These are phyloP conservation scores for Neopestalotiopsis clavispora DNA, from an alignment of 2,329 filamentous ascomycete genomes.

Conservation along the genomic window DNA sequence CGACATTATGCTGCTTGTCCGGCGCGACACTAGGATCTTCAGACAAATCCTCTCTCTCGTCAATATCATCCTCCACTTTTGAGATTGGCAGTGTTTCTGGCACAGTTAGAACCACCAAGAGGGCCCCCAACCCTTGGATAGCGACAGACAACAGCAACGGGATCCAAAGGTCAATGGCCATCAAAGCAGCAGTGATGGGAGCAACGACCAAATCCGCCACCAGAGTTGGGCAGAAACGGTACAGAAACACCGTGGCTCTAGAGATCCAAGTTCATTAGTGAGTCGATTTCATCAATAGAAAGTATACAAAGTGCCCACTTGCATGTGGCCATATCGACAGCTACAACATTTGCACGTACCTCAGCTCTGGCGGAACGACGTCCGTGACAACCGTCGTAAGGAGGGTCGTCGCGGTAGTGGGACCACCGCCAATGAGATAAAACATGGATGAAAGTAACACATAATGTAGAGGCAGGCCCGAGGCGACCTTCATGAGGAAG, in stretches of 20 bases:
- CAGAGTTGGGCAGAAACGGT: constrained; percentile 11
- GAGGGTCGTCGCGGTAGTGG: constrained; percentile 4
- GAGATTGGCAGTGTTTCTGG: constrained; percentile 13
- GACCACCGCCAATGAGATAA: neutral
- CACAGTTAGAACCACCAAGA: neutral
- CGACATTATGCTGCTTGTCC: neutral
- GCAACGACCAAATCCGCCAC: neutral
- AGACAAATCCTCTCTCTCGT: neutral
- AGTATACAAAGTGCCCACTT: too few species aligned
- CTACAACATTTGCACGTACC: neutral
- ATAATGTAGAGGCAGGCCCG: constrained; percentile 1
- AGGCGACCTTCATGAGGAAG: neutral
- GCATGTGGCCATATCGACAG: neutral
- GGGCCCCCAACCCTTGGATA: neutral
- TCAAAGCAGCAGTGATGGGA: constrained; percentile 1
- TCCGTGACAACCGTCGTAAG: constrained; percentile 8
- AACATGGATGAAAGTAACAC: constrained; percentile 10
- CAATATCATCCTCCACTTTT: neutral
- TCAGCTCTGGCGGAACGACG: constrained; percentile 9
- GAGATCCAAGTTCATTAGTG: neutral
- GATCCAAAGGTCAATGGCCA: constrained; percentile 3
- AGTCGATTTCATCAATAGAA: neutral
- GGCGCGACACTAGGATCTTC: neutral
- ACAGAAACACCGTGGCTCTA: constrained; percentile 12
- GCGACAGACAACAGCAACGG: neutral